Evolutionary conservation across 2,329 filamentous ascomycete genomes (phyloP), one percentile per base, ranked within the genome.

Genomic region (Fusarium buharicum): DNA sequence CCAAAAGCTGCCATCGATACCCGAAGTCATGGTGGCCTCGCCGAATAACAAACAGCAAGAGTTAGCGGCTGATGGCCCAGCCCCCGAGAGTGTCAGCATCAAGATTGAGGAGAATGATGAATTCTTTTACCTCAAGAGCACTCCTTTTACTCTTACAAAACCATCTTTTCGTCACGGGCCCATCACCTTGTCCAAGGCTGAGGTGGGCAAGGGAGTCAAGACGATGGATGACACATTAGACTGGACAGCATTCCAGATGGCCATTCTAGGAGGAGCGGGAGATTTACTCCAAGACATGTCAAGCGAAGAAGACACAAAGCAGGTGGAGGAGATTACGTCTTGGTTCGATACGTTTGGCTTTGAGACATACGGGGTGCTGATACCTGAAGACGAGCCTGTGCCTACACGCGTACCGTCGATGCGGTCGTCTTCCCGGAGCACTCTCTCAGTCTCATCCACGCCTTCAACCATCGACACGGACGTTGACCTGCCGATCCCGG

Each of bases 211-310:
- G 10, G 73, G 75, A 20, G 63, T 73, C 52, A 77, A 75, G 55
- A 74, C 72, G 17, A 75, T 76, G 27, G 84, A 85, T 46, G 82
- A 73, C 16, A 80, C 77, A 9, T 72, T 88, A 4, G 85, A 89
- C 75, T 88, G 85, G 85, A 86, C 82, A 6, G 85, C 85, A 4
- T 88, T 87, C 69, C 86, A 89, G 72, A 86, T 87, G 80, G 85
- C 86, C 14, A 86, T 88, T 45, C 74, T 84, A 0, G 85, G 85
- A 37, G 84, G 83, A 6, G 82, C 82, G 3, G 83, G 82, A 27
- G 83, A 85, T 62, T 76, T 83, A 39, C 76, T 79, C 47, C 74
- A 75, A 16, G 82, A 82, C 63, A 60, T 50, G 59, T 69, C 50
- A 76, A 82, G 17, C 37, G 77, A 77, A 6, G 82, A 83, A 50